Evolutionary conservation across 768 basidiomycete genomes (phyloP).

Genomic region (Tricholoma bakamatsutake): DNA sequence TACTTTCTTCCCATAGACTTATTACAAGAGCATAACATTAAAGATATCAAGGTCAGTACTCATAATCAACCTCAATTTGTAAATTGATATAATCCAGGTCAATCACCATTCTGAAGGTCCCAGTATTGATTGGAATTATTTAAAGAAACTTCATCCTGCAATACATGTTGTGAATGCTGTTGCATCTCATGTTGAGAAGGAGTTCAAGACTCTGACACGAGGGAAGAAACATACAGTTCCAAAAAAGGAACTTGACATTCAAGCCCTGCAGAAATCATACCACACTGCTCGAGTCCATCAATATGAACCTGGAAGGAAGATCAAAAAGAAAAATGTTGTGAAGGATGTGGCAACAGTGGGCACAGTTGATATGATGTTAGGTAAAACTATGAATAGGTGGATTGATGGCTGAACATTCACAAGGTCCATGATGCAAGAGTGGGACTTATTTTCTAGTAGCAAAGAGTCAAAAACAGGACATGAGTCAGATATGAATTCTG

Average conservation of each 20-base stretch:
- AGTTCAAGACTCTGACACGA: constrained; percentile 18
- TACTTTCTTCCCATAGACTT: background rate
- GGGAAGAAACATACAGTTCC: constrained; percentile 22
- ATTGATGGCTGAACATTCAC: constrained; percentile 4
- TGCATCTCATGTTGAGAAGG: constrained; percentile 18
- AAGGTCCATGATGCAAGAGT: background rate
- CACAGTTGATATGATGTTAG: constrained; percentile 4
- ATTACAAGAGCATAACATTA: background rate
- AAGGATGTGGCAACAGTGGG: constrained; percentile 15
- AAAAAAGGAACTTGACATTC: constrained; percentile 16
- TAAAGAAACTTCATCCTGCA: constrained; percentile 27
- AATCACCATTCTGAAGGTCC: constrained; percentile 29
- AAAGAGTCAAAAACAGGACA: background rate
- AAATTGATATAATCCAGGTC: constrained; percentile 9
- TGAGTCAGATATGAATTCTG: background rate
- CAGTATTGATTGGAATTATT: constrained; percentile 24
- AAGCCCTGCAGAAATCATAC: constrained; percentile 15
- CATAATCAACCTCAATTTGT: background rate
- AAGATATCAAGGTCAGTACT: constrained; percentile 16
- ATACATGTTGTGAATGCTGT: constrained; percentile 25
- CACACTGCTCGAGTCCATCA: constrained; percentile 15
- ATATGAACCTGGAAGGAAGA: constrained; percentile 12
- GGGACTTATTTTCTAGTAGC: background rate
- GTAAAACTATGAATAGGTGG: constrained; percentile 15
- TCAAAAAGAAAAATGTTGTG: constrained; percentile 11